These are phyloP conservation scores for Entrophospora sp. DNA, from an alignment of 192 early-diverging fungal species.

Conservation along the genomic window DNA sequence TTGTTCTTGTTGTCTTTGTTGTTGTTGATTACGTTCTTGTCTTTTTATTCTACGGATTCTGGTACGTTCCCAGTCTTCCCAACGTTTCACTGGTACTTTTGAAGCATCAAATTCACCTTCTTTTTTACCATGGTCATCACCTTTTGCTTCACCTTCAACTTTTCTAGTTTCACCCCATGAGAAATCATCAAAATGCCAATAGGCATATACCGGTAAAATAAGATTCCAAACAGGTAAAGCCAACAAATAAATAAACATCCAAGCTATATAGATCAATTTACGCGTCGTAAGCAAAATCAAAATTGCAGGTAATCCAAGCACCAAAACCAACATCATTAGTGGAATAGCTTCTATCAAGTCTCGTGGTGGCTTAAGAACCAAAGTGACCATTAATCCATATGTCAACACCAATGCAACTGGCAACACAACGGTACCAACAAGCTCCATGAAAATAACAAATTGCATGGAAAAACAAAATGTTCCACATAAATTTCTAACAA, in stretches of 20 bases:
- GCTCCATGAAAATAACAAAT: slow-evolving; percentile 69
- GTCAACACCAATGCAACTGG: slow-evolving; percentile 69
- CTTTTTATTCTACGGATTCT: slow-evolving; percentile 66
- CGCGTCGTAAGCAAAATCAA: slow-evolving; percentile 84
- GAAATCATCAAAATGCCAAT: slow-evolving; percentile 93
- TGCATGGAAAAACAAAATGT: slow-evolving; percentile 96
- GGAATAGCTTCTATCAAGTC: slow-evolving; percentile 54
- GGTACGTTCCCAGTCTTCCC: slow-evolving; percentile 57
- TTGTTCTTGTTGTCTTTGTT: slow-evolving; percentile 21
- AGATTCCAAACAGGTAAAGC: slow-evolving; percentile 93
- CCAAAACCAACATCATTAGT: slow-evolving; percentile 66
- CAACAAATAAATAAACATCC: slow-evolving; percentile 81
- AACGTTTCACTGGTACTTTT: slow-evolving; percentile 51
- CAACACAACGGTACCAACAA: slow-evolving; percentile 68
- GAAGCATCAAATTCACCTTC: slow-evolving; percentile 76
- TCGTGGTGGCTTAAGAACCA: slow-evolving; percentile 45
- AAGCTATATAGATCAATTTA: slow-evolving; percentile 78
- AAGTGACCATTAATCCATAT: slow-evolving; percentile 51
- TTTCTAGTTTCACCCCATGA: slow-evolving; percentile 72
- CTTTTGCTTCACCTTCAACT: slow-evolving; percentile 61
- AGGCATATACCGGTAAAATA: slow-evolving; percentile 81
- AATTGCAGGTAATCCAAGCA: slow-evolving; percentile 81
- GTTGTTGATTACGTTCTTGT: slow-evolving; percentile 28
- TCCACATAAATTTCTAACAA: slow-evolving; percentile 89
- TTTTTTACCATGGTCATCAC: slow-evolving; percentile 64